Evolutionary conservation across 1,139 yeast species (phyloP), one percentile per base, ranked within the genome.

Genomic region (Yamadazyma trypodendri): DNA sequence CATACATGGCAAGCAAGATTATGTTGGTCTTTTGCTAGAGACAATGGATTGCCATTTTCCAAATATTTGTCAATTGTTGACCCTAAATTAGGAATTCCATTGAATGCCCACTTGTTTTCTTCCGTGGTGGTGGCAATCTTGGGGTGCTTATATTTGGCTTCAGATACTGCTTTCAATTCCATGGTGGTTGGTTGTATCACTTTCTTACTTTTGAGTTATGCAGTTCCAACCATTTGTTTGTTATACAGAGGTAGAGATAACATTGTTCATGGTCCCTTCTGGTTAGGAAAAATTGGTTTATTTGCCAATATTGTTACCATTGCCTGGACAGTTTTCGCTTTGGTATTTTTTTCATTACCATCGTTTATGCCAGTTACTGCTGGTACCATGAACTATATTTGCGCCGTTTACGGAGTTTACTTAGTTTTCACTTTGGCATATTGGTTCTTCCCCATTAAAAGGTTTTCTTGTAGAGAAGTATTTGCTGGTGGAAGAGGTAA

Each of bases 11-110:
- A 67, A 51, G 68, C 88, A 32, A 73, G 89, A 61, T 65, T 83
- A 50, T 78, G 87, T 53, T 84, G 94, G 92, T 81, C 90, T 6
- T 85, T 84, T 60, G 76, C 89, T 20, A 79, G 92, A 63, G 92
- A 84, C 61, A 62, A 64, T 40, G 76, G 76, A 14, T 60, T 70
- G 47, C 76, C 75, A 29, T 60, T 61, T 35, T 65, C 74, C 44
- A 65, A 65, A 48, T 60, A 62, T 46, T 65, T 67, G 50, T 60
- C 72, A 16, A 54, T 61, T 31, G 60, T 69, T 30, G 70, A 68
- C 53, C 72, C 73, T 32, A 65, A 61, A 44, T 50, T 65, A 39
- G 72, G 72, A 13, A 65, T 69, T 32, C 76, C 75, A 18, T 56
- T 70, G 35, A 67, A 68, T 41, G 75, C 76, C 27, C 75, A 70